Percentiles rank a stretch among this genome's conserved stretches.
These are phyloP conservation scores for Sporopachydermia quercuum DNA, from an alignment of 805 yeast genomes.

Conservation along the genomic window DNA sequence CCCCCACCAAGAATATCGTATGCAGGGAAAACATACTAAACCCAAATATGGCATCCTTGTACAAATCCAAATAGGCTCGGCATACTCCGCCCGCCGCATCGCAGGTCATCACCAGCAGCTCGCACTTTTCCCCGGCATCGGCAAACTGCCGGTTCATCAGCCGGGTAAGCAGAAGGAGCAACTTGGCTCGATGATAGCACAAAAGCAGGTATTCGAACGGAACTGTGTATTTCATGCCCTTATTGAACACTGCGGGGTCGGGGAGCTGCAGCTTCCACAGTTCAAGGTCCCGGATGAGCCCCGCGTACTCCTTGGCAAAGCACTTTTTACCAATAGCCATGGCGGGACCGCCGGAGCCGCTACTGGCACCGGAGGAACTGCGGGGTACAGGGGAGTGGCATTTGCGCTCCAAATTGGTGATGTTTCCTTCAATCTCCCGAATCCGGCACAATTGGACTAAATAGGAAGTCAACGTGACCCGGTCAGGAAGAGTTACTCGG, in stretches of 20 bases:
- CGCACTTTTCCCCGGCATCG: conserved; percentile 1
- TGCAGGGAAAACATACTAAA: conserved; percentile 12
- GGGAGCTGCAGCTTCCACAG: conserved; percentile 8
- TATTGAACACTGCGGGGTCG: conserved; percentile 5
- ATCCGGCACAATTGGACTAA: conserved; percentile 8
- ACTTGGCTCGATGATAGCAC: conserved; percentile 10
- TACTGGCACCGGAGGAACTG: not conserved
- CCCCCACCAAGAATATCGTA: conserved; percentile 10
- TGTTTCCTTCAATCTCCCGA: conserved; percentile 8
- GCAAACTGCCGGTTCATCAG: conserved; percentile 5
- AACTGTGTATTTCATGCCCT: conserved; percentile 8
- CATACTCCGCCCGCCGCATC: conserved; percentile 12
- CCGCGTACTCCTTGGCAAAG: conserved; percentile 3
- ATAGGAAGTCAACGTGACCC: conserved; percentile 7
- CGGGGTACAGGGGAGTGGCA: conserved; percentile 6
- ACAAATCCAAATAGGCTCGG: conserved; percentile 7
- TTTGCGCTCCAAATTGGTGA: conserved; percentile 6
- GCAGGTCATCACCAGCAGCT: conserved; percentile 4
- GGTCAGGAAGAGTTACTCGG: conserved; percentile 7
- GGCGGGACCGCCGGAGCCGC: conserved; percentile 5
- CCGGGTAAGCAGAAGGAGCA: conserved; percentile 7
- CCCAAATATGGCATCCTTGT: conserved; percentile 8
- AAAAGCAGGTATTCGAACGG: conserved; percentile 8
- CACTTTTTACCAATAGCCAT: not conserved
- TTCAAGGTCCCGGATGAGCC: conserved; percentile 6